Evolutionary conservation across 768 basidiomycete genomes (phyloP), one percentile per base, ranked within the genome.

Genomic region (Naganishia vishniacii): DNA sequence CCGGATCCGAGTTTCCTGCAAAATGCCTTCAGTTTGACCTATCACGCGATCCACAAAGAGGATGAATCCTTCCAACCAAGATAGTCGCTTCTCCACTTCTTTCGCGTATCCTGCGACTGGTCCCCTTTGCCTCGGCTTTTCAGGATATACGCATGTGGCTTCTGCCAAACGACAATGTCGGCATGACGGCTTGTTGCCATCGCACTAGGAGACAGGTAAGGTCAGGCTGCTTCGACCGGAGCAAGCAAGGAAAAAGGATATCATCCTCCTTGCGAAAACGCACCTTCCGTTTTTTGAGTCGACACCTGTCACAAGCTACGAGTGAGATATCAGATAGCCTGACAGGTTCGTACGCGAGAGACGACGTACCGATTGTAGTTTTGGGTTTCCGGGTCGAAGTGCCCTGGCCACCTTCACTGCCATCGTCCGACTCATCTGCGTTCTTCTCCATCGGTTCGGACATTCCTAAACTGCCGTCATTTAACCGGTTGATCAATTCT

Each of bases 111-210:
- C 53, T n/a, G 53, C 53, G 53, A 56, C 53, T 3, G 53, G 53
- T 40, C 53, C 53, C 32, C 53, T 37, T 26, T 56, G 53, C 26
- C 53, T 56, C 3, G 53, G 53, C 23, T 56, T 56, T 29, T 56
- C 53, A 9, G 53, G 53, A 26, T 56, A 56, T 11, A 56, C 53
- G 13, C 53, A 56, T 12, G 12, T 20, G 6, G 25, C 53, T 37
- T 56, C 53, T 56, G 53, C 53, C 37, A 56, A 41, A 34, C 53
- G 53, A 13, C 53, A 56, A 26, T 56, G 53, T 23, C 53, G 53
- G 40, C 53, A 56, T 40, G 53, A 56, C 3, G 53, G 53, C 25
- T 56, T 56, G 23, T 37, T 15, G 15, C 53, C 53, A 37, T 56
- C 53, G 53, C 53, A 56, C 53, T 56, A 25, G 32, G 18, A 18